Base-by-base conservation (phyloP, 768 basidiomycete genomes). In the Lentinula detonsa region DNA sequence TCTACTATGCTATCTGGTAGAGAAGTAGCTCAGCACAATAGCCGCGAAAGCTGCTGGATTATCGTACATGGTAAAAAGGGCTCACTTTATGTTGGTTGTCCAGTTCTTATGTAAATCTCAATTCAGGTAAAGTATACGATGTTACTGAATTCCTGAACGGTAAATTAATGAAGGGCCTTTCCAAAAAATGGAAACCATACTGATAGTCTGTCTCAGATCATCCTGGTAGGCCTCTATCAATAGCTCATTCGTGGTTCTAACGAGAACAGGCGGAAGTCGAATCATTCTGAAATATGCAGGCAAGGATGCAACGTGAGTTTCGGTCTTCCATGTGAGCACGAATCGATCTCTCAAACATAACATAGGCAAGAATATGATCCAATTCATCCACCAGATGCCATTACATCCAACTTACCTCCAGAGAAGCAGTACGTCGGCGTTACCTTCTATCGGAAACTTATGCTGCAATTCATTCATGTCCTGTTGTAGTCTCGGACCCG, bases 271-370 rank as follows among this genome's bases (percentile, higher is more conserved):
- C 37, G 94, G 93, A 7, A 86, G 85, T 68, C 88, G 84, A 69
- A 91, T 95, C 66, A 88, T 95, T 52, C 70, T 95, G 58, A 91
- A 91, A 70, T 92, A 94, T 65, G 93, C 90, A 2, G 95, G 95
- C 28, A 90, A 87, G 69, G 94, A 94, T 70, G 92, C 92, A 35
- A 96, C 89, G 86, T 91, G 71, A 42, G 89, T 71, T n/a, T 61
- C 65, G 42, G 15, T 33, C 5, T 18, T 11, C 2, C 50, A 10
- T 35, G 28, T 34, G 51, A 66, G 31, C 46, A 45, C 42, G 21
- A 43, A 15, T n/a, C 23, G 55, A 13, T 61, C 16, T 37, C 9
- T 51, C 39, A 54, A 13, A 21, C 23, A 18, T 16, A 23, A 5
- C 35, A 45, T 64, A 90, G 87, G 4, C 81, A 81, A 63, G 91